phyloP scores from a whole-genome alignment of 2,329 filamentous ascomycete genomes.

The Aspergillus brasiliensis region DNA sequence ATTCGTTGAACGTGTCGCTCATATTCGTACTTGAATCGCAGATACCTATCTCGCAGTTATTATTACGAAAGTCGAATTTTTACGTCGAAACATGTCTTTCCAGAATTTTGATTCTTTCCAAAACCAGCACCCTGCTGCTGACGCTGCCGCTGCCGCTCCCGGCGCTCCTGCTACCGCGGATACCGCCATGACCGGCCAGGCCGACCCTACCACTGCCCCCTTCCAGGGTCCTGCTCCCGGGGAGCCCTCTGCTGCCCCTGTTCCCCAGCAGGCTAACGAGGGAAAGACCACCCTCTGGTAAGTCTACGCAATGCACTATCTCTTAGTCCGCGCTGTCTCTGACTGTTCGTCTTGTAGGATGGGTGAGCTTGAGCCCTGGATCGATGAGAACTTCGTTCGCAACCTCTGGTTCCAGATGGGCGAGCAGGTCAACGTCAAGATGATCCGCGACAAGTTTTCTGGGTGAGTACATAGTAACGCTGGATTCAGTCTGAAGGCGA shows the following conservation, averaged over 20 bases:
- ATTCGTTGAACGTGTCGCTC: not conserved
- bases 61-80: slow-evolving; percentile 23
- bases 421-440: slow-evolving; percentile 97
- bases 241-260: slow-evolving; percentile 43
- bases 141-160: slow-evolving; percentile 51
- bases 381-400: slow-evolving; percentile 98
- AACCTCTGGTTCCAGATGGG: slow-evolving; percentile 92
- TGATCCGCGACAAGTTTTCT: slow-evolving; percentile 98
- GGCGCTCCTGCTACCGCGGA: slow-evolving; percentile 53
- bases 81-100: slow-evolving; percentile 62
- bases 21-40: not conserved
- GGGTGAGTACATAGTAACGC: slow-evolving; percentile 63
- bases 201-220: slow-evolving; percentile 56
- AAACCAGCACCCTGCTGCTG: slow-evolving; percentile 61
- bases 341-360: slow-evolving; percentile 66
- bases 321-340: not conserved
- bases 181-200: slow-evolving; percentile 58
- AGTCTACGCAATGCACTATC: slow-evolving; percentile 30
- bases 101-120: slow-evolving; percentile 66
- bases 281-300: slow-evolving; percentile 61
- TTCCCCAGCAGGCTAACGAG: slow-evolving; percentile 55
- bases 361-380: slow-evolving; percentile 98
- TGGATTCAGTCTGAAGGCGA: slow-evolving; percentile 19
- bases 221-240: slow-evolving; percentile 53
- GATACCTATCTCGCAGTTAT: slow-evolving; percentile 22